Evolutionary conservation across 1,284 basidiomycete genomes (phyloP).

Genomic region (Stereum hirsutum): DNA sequence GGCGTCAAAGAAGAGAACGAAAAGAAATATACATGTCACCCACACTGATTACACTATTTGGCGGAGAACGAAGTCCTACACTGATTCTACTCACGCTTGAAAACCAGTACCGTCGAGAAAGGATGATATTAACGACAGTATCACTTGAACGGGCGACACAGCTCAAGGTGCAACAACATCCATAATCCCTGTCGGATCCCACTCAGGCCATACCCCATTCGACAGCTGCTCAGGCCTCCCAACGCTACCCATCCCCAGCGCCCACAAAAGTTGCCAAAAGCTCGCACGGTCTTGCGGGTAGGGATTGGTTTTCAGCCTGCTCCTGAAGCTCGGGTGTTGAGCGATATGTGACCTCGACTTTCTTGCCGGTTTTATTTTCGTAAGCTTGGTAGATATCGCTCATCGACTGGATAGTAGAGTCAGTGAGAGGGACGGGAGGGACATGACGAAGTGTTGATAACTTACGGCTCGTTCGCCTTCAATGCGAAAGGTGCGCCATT

Average conservation of each 20-base stretch:
- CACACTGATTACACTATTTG: too few species aligned
- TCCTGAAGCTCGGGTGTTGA: constrained; percentile 8
- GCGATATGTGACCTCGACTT: constrained; percentile 8
- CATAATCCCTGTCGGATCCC: constrained; percentile 8
- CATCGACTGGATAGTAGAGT: too few species aligned
- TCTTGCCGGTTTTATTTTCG: constrained; percentile 9
- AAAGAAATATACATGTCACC: too few species aligned
- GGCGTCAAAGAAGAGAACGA: too few species aligned
- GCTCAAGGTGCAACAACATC: constrained; percentile 2
- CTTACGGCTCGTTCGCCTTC: constrained; percentile 23
- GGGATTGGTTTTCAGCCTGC: constrained; percentile 2
- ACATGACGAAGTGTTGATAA: too few species aligned
- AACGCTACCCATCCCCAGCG: constrained; percentile 6
- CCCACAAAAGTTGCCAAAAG: constrained; percentile 7
- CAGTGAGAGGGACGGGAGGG: too few species aligned
- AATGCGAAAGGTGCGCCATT: constrained; percentile 23
- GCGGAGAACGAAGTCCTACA: too few species aligned
- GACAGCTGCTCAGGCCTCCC: constrained; percentile 6
- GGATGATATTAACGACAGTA: too few species aligned
- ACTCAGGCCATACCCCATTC: constrained; percentile 10
- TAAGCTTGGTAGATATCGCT: constrained; percentile 9
- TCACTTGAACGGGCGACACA: too few species aligned
- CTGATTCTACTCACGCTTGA: too few species aligned
- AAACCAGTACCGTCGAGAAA: too few species aligned
- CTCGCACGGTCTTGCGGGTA: constrained; percentile 3